Evolutionary conservation across 2,329 filamentous ascomycete genomes (phyloP).

Genomic region (Cyanodermella asteris): DNA sequence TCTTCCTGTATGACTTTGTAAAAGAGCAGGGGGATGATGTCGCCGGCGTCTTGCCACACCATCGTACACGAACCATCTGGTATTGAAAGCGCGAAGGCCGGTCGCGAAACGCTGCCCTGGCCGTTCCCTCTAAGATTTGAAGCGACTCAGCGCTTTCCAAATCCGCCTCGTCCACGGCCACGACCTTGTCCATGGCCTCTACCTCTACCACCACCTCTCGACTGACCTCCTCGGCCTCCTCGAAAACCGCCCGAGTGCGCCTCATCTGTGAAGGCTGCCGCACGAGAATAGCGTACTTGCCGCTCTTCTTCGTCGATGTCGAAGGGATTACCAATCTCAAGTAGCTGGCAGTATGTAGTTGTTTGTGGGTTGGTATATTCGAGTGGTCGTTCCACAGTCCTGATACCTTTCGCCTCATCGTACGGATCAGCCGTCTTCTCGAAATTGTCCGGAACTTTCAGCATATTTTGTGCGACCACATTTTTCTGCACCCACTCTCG

Average conservation of each 20-base stretch:
- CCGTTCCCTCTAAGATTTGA: no score
- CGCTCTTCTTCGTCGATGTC: slow-evolving; percentile 52
- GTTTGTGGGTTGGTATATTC: slow-evolving; percentile 86
- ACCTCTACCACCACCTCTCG: slow-evolving; percentile 4
- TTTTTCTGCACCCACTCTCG: slow-evolving; percentile 64
- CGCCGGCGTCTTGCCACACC: slow-evolving; percentile 45
- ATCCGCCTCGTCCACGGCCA: slow-evolving; percentile 5
- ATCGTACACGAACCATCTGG: slow-evolving; percentile 85
- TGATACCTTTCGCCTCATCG: slow-evolving; percentile 33
- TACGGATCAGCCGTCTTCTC: slow-evolving; percentile 48
- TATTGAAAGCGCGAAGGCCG: slow-evolving; percentile 31
- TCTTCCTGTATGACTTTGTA: slow-evolving; percentile 87
- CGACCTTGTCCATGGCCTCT: slow-evolving; percentile 3
- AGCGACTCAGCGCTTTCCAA: no score
- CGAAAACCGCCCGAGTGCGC: slow-evolving; percentile 18
- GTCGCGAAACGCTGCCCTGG: no score
- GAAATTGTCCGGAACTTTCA: slow-evolving; percentile 63
- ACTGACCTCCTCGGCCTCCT: slow-evolving; percentile 7
- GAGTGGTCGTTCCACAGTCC: slow-evolving; percentile 37
- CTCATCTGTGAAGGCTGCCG: no score
- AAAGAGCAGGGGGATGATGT: slow-evolving; percentile 55
- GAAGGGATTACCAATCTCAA: slow-evolving; percentile 59
- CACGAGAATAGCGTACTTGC: no score
- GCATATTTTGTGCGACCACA: slow-evolving; percentile 36
- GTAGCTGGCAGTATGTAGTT: slow-evolving; percentile 51